phyloP scores from a whole-genome alignment of 225 moss, liverwort and hornwort species.

The Straminergon stramineum region DNA sequence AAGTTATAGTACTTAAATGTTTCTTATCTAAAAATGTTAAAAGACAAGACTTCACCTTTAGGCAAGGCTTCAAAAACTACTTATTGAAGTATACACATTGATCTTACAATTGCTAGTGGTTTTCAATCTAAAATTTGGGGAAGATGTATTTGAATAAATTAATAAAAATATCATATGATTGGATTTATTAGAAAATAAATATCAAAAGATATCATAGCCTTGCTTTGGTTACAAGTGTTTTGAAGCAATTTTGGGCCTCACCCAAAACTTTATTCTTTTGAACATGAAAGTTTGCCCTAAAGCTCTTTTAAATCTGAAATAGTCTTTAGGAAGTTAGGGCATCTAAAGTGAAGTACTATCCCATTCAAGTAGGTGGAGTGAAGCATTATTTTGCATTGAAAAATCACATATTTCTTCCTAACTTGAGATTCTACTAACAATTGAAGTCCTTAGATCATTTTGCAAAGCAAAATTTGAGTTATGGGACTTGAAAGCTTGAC shows the following conservation, averaged over 20 bases:
- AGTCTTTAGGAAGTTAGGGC: neutral
- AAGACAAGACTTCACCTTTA: neutral
- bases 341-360: neutral
- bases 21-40: too few relatives aligned
- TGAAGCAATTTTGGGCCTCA: neutral
- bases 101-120: rapidly evolving
- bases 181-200: neutral
- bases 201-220: neutral
- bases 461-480: neutral
- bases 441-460: neutral
- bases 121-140: neutral
- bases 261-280: neutral
- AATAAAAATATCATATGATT: neutral
- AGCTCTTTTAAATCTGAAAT: neutral
- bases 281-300: neutral
- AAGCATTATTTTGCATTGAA: neutral
- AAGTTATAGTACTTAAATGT: too few relatives aligned
- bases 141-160: neutral
- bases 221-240: neutral
- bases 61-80: neutral
- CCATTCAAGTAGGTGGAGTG: neutral
- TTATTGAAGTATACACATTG: neutral
- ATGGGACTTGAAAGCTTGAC: neutral
- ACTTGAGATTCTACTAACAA: neutral
- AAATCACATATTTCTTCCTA: neutral